A percentile compares a stretch with the other conserved stretches of the same genome.
Conservation (phyloP, 2,329 filamentous ascomycete species). For the Sporothrix dimorphospora region DNA sequence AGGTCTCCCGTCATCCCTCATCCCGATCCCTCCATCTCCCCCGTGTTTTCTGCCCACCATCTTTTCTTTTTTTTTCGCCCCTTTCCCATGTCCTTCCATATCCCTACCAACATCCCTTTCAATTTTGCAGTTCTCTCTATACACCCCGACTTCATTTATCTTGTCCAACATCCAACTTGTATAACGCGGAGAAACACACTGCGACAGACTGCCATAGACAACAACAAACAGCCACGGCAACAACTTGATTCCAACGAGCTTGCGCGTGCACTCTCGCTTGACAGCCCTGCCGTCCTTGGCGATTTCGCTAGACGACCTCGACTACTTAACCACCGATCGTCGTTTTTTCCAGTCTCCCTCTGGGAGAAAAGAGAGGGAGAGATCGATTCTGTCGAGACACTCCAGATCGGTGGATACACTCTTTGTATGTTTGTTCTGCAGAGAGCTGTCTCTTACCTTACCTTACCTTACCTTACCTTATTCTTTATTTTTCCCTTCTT, state of each 20-base stretch:
- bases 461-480: not conserved
- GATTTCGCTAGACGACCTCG: constrained; percentile 11
- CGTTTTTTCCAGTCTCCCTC: not conserved
- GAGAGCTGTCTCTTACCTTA: not conserved
- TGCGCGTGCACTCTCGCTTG: constrained; percentile 11
- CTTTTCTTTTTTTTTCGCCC: not conserved
- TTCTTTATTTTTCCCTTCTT: not conserved
- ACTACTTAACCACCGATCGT: constrained; percentile 24
- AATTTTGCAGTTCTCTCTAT: not conserved
- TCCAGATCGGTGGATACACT: constrained; percentile 5
- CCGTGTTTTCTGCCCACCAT: not conserved
- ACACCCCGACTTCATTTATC: constrained; percentile 9
- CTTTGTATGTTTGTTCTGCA: not conserved
- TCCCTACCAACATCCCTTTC: not conserved
- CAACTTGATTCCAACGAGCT: not conserved
- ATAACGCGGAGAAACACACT: not conserved
- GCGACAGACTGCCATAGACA: not conserved
- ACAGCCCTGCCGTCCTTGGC: constrained; percentile 25
- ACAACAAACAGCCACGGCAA: not conserved
- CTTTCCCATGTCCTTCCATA: not conserved
- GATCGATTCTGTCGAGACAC: not conserved
- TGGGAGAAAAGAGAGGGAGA: not conserved
- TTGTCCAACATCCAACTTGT: not conserved
- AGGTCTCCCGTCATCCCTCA: not conserved
- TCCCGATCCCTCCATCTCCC: no score